Evolutionary conservation across 2,329 filamentous ascomycete genomes (phyloP).

Genomic region (Trichoderma cornu-damae): DNA sequence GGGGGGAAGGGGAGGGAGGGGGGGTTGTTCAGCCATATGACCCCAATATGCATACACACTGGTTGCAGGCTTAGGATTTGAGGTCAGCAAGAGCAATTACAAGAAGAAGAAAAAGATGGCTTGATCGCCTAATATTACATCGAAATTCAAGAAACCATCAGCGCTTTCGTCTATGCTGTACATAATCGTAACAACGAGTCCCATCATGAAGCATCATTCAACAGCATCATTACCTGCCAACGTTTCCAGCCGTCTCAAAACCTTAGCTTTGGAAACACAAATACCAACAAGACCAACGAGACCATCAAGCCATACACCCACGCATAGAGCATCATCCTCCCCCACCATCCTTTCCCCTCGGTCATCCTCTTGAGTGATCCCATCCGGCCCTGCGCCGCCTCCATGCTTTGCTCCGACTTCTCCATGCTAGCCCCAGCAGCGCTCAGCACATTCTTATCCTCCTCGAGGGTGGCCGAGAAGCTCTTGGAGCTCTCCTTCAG

Average conservation of each 20-base stretch:
- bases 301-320: conserved; percentile 81
- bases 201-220: background rate
- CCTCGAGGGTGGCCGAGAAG: conserved; percentile 67
- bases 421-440: conserved; percentile 71
- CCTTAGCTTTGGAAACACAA: conserved; percentile 79
- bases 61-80: too few relatives aligned
- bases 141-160: conserved; percentile 6
- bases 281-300: conserved; percentile 72
- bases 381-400: conserved; percentile 72
- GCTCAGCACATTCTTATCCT: conserved; percentile 64
- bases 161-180: conserved; percentile 10
- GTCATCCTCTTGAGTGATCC: conserved; percentile 71
- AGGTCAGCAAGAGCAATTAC: too few relatives aligned
- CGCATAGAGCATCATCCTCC: conserved; percentile 74
- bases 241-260: conserved; percentile 49
- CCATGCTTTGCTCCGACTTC: conserved; percentile 69
- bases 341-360: conserved; percentile 85
- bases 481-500: conserved; percentile 70
- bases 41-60: too few relatives aligned
- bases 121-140: background rate
- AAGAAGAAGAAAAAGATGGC: background rate
- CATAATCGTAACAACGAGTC: background rate
- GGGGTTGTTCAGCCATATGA: background rate
- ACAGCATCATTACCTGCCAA: background rate
- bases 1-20: too few relatives aligned